These are phyloP conservation scores for Diaporthe sp. DNA, from an alignment of 2,329 filamentous ascomycete species.

Conservation along the genomic window DNA sequence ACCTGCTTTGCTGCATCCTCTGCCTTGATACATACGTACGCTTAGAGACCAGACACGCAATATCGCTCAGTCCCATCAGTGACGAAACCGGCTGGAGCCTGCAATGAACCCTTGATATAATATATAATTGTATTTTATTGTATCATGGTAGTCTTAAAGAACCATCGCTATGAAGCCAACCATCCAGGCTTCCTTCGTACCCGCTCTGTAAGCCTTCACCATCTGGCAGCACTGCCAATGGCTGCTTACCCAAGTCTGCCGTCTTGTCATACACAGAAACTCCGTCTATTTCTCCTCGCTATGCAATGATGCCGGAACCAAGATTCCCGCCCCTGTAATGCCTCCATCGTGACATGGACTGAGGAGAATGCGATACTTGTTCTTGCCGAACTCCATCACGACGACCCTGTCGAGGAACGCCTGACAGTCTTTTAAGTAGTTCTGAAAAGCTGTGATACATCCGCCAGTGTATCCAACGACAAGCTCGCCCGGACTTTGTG, in stretches of 20 bases:
- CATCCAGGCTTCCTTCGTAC: not conserved
- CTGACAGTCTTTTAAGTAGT: constrained; percentile 80
- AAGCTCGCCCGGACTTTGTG: constrained; percentile 62
- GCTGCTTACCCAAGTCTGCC: not conserved
- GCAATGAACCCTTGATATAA: not conserved
- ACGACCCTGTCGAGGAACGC: constrained; percentile 73
- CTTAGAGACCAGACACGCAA: not conserved
- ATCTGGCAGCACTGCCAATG: not conserved
- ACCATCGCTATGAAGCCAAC: not conserved
- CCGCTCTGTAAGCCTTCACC: not conserved
- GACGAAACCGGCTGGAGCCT: not conserved
- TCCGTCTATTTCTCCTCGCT: constrained; percentile 41
- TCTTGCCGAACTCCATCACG: constrained; percentile 53
- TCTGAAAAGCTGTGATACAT: constrained; percentile 84
- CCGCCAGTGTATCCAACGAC: constrained; percentile 86
- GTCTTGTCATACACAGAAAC: not conserved
- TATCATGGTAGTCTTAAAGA: not conserved
- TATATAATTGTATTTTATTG: not conserved
- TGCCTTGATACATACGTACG: not conserved
- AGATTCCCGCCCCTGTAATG: constrained; percentile 72
- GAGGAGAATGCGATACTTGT: constrained; percentile 58
- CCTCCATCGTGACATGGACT: constrained; percentile 73
- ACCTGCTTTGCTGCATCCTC: not conserved
- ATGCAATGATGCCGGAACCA: constrained; percentile 63
- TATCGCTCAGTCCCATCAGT: not conserved